Percentiles rank a stretch among this genome's conserved stretches.
phyloP scores from a whole-genome alignment of 495 filamentous ascomycete genomes.

The Talaromyces trachyspermus region DNA sequence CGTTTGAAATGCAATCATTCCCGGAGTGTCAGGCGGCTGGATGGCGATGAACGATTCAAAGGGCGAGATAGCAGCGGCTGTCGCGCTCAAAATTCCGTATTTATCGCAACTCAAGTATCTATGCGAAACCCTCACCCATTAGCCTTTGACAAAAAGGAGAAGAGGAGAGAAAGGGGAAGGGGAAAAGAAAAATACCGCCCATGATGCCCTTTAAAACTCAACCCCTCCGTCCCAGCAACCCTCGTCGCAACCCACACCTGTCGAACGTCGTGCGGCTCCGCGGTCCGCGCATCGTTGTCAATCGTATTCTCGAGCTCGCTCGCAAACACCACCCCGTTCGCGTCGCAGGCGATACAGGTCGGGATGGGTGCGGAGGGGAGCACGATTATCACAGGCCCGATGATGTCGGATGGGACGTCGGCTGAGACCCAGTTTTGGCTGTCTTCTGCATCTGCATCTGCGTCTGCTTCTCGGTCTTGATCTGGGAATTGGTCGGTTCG shows the following conservation, averaged over 20 bases:
- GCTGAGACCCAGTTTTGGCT: conserved; percentile 90
- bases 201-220: conserved; percentile 81
- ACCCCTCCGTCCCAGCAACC: conserved; percentile 71
- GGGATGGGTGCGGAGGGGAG: conserved; percentile 57
- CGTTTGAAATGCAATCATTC: conserved; percentile 64
- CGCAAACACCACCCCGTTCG: conserved; percentile 75
- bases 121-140: not conserved
- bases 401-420: conserved; percentile 64
- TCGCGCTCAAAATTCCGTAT: conserved; percentile 69
- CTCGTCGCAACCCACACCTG: conserved; percentile 91
- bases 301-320: conserved; percentile 74
- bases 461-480: conserved; percentile 28
- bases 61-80: conserved; percentile 67
- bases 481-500: conserved; percentile 14
- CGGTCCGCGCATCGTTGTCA: conserved; percentile 65
- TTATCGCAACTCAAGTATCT: conserved; percentile 78
- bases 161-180: not conserved
- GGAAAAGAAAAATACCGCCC: conserved; percentile 53
- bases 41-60: conserved; percentile 77
- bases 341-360: conserved; percentile 73
- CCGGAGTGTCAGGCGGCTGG: conserved; percentile 52
- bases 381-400: conserved; percentile 77
- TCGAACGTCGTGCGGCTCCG: conserved; percentile 88
- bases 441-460: conserved; percentile 39
- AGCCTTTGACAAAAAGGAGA: not conserved